Evolutionary conservation across 352 stramenopile genomes (phyloP), one percentile per base, ranked within the genome.

Genomic region (Phytophthora hybrid): DNA sequence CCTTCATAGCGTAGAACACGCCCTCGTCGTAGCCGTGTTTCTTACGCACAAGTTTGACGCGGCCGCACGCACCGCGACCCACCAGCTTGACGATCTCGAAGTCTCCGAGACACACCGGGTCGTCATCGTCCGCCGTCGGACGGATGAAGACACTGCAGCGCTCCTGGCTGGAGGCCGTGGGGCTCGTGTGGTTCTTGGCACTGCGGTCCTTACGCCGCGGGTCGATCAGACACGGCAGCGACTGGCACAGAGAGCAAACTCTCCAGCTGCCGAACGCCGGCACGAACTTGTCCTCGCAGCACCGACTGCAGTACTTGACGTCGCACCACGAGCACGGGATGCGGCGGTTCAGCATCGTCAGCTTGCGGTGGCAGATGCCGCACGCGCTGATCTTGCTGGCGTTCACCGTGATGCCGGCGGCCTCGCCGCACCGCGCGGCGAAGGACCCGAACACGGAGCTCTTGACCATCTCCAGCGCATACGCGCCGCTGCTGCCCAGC

Each of bases 31-130:
- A 82, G 63, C 88, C 88, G 71, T 95, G 79, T 64, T 94, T 95
- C 82, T 96, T 96, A n/a, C 87, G 88, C 29, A 96, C 90, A 29
- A 96, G 85, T 71, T 93, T 94, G 23, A 96, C 90, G 29, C 85
- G 82, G 7, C 90, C 90, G 55, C 88, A 98, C 4, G 90, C 90
- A 49, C 97, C 97, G 69, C 98, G 97, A 23, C 97, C 97, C 67
- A 99, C 98, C 32, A 99, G 91, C 73, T 98, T 98, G 63, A 99
- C 94, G 73, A 99, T 98, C 76, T 99, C 97, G 85, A 99, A 99
- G 69, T 97, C 92, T 41, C 80, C 80, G 34, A 98, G 82, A 60
- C 79, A 89, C 58, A 96, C 84, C 0, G 77, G 78, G 29, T 91
- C 87, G 51, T 84, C 78, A 32, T 84, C 78, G 60, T 89, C 84